phyloP scores from a whole-genome alignment of 2,329 filamentous ascomycete species.

The Pezicula radicicola region DNA sequence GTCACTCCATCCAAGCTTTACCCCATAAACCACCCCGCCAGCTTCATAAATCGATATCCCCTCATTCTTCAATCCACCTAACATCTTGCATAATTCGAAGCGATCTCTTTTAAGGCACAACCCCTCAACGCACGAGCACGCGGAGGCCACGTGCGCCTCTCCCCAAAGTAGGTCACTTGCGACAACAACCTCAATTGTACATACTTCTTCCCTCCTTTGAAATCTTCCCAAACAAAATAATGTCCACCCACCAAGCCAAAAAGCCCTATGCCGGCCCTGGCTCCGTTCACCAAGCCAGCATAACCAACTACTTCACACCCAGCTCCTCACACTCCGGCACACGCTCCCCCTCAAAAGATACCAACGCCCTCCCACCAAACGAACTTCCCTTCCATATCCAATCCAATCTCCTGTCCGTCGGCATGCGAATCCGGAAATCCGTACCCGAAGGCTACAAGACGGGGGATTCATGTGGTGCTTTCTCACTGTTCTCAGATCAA shows the following conservation, averaged over 20 bases:
- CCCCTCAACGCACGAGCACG: no score
- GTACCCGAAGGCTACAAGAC: constrained; percentile 95
- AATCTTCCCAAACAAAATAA: background rate
- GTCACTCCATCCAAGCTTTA: no score
- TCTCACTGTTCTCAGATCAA: constrained; percentile 48
- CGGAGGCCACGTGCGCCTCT: no score
- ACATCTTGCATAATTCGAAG: no score
- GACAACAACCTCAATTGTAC: no score
- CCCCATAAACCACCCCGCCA: no score
- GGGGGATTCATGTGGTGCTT: constrained; percentile 43
- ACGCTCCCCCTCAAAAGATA: constrained; percentile 12
- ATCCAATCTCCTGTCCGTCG: constrained; percentile 82
- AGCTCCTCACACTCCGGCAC: constrained; percentile 35
- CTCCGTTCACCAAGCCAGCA: constrained; percentile 37
- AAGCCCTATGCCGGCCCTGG: constrained; percentile 57
- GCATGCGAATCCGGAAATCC: constrained; percentile 91
- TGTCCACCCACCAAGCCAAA: constrained; percentile 38
- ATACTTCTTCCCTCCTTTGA: no score
- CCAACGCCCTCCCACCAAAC: constrained; percentile 37
- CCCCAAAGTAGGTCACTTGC: no score
- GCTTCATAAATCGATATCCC: no score
- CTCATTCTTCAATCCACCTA: no score
- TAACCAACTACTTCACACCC: constrained; percentile 58
- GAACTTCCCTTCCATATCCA: constrained; percentile 65
- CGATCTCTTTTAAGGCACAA: no score